Conservation (phyloP, 2,329 filamentous ascomycete genomes). For the Aschersonia sp. region DNA sequence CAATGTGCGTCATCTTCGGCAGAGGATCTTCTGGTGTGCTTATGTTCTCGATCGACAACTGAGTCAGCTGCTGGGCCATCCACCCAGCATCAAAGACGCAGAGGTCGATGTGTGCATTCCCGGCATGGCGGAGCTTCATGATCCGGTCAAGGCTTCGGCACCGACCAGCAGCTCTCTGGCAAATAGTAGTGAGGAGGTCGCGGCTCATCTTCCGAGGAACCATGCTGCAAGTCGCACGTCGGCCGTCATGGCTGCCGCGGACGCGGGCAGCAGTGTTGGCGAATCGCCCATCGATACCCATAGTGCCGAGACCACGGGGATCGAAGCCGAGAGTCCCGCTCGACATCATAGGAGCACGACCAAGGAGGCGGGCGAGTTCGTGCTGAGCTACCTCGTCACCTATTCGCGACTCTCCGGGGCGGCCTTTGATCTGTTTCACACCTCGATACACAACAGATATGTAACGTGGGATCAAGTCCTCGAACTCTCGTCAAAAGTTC, state of each 20-base stretch:
- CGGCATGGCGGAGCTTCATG: conserved; percentile 8
- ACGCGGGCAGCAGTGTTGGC: neutral
- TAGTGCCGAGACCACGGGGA: neutral
- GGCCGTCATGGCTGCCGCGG: neutral
- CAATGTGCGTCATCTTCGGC: conserved; percentile 17
- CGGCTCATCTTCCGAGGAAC: conserved; percentile 5
- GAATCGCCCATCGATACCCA: neutral
- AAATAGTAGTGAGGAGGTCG: conserved; percentile 5
- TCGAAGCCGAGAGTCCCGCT: conserved; percentile 2
- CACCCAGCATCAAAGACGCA: conserved; percentile 17
- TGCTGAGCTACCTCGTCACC: conserved; percentile 8
- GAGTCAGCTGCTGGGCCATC: conserved; percentile 20
- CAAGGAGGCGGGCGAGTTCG: conserved; percentile 5
- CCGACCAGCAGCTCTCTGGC: neutral
- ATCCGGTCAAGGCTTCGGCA: neutral
- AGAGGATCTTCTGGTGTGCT: conserved; percentile 24
- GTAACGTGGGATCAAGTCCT: conserved; percentile 8
- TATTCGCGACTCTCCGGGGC: conserved; percentile 9
- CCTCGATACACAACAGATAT: conserved; percentile 10
- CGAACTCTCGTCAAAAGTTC: conserved; percentile 7
- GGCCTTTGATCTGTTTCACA: conserved; percentile 10
- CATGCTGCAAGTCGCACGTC: neutral
- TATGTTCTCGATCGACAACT: conserved; percentile 23
- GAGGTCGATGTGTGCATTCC: conserved; percentile 23
- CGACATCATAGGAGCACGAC: conserved; percentile 1